Evolutionary conservation across 805 yeast species (phyloP).

Genomic region (Monosporozyma aerobia): DNA sequence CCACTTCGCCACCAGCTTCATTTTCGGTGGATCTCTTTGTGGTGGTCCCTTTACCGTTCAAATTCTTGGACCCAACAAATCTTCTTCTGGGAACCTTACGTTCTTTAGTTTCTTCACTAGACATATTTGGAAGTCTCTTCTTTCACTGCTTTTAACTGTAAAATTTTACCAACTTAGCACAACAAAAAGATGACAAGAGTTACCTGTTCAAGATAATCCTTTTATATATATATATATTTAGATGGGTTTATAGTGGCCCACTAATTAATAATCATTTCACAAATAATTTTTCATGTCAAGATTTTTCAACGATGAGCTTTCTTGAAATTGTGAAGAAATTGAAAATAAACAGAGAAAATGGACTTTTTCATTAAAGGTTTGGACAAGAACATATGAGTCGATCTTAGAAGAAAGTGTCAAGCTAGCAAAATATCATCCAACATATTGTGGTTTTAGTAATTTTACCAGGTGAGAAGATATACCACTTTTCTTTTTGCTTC

Average conservation of each 20-base stretch:
- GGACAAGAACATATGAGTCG: not conserved
- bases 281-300: not conserved
- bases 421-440: not conserved
- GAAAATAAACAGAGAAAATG: not conserved
- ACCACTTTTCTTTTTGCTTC: not conserved
- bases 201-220: not conserved
- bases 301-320: conserved; percentile 1
- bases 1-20: conserved; percentile 15
- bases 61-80: conserved; percentile 50
- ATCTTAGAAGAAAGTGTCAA: not conserved
- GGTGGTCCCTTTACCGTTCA: conserved; percentile 20
- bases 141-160: not conserved
- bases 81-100: conserved; percentile 37
- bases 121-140: not conserved
- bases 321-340: not conserved
- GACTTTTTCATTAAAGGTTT: not conserved
- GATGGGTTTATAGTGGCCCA: not conserved
- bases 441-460: not conserved
- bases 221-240: no score
- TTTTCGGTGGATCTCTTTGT: conserved; percentile 8
- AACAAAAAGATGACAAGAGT: not conserved
- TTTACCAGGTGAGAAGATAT: not conserved
- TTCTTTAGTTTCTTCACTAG: not conserved
- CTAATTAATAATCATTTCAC: not conserved
- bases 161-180: not conserved